Evolutionary conservation across 2,329 filamentous ascomycete genomes (phyloP).

Genomic region (Hypoxylon sp.): DNA sequence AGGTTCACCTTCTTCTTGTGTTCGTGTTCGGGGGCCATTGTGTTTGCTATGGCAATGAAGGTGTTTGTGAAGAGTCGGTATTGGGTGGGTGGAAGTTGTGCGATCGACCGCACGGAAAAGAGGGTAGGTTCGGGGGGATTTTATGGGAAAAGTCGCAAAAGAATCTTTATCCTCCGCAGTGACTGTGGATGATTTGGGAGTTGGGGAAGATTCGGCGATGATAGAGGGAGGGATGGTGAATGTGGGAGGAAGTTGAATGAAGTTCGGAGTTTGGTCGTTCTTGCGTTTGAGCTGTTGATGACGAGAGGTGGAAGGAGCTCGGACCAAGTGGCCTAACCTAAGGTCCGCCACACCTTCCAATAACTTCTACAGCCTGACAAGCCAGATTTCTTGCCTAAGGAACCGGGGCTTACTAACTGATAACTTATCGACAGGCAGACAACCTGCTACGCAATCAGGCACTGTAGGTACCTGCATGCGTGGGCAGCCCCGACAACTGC

Average conservation of each 20-base stretch:
- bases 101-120: constrained; percentile 18
- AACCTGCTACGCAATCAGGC: constrained; percentile 42
- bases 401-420: constrained; percentile 38
- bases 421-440: constrained; percentile 45
- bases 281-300: constrained; percentile 46
- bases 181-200: constrained; percentile 20
- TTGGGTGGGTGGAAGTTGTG: constrained; percentile 22
- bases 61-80: constrained; percentile 30
- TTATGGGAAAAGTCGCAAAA: constrained; percentile 27
- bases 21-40: constrained; percentile 80
- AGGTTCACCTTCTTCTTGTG: constrained; percentile 88
- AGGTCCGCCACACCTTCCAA: constrained; percentile 43
- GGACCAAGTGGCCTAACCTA: constrained; percentile 38
- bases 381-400: constrained; percentile 37
- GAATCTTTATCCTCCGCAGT: constrained; percentile 28
- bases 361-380: constrained; percentile 42
- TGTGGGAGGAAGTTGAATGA: constrained; percentile 33
- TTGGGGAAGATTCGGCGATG: constrained; percentile 24
- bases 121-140: constrained; percentile 10
- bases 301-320: constrained; percentile 45
- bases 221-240: constrained; percentile 27
- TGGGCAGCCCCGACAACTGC: constrained; percentile 8
- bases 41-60: constrained; percentile 57
- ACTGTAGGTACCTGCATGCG: constrained; percentile 40
- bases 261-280: constrained; percentile 43